Evolutionary conservation across 2,329 filamentous ascomycete genomes (phyloP).

Genomic region (Blastomyces gilchristii): DNA sequence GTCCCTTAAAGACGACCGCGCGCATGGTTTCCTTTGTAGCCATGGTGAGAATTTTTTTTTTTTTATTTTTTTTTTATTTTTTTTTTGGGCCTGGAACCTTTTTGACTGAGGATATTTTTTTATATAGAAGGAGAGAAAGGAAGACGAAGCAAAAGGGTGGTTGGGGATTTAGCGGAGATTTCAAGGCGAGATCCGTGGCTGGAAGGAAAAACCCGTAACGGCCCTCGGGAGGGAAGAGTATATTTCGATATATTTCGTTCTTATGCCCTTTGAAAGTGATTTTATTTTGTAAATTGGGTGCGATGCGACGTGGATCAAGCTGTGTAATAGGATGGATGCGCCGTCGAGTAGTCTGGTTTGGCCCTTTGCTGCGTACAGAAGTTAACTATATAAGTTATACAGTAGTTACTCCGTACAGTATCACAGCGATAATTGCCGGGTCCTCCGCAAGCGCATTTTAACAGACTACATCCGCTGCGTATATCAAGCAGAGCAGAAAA

Average conservation of each 20-base stretch:
- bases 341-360: no score
- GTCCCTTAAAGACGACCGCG: slow-evolving; percentile 77
- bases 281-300: not conserved
- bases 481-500: no score
- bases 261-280: no score
- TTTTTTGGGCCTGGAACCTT: not conserved
- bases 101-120: not conserved
- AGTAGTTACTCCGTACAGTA: not conserved
- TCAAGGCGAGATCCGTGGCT: no score
- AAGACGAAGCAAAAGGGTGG: not conserved
- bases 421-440: not conserved
- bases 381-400: not conserved
- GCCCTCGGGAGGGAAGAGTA: no score
- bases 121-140: not conserved
- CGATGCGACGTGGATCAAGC: not conserved
- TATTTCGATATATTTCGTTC: no score
- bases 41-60: slow-evolving; percentile 19
- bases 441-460: not conserved
- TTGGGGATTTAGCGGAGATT: no score
- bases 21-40: slow-evolving; percentile 55
- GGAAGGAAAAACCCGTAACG: no score
- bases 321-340: not conserved
- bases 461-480: no score
- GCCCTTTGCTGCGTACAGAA: no score
- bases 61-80: no score